Evolutionary conservation across 345 rosid genomes (phyloP).

Genomic region (Brassica napus): DNA sequence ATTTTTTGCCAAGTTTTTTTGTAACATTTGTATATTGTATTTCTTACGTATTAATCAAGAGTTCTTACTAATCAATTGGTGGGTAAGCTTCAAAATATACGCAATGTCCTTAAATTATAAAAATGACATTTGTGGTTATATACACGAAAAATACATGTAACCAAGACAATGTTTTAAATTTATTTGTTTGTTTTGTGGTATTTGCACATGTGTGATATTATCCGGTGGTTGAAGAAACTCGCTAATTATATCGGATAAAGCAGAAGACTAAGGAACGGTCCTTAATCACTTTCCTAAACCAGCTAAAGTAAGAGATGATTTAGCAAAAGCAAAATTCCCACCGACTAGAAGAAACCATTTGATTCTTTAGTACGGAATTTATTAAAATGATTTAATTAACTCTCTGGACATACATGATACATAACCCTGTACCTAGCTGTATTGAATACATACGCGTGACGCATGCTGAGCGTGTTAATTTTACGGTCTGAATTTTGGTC

Average conservation of each 20-base stretch:
- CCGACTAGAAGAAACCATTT: conserved; percentile 20
- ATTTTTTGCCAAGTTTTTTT: background rate
- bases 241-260: conserved; percentile 24
- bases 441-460: conserved; percentile 21
- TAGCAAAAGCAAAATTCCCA: conserved; percentile 16
- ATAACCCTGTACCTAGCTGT: background rate
- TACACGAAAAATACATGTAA: conserved; percentile 21
- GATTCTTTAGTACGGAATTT: background rate
- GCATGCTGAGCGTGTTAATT: background rate
- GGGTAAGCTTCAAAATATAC: conserved; percentile 13
- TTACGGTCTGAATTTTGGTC: background rate
- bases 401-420: background rate
- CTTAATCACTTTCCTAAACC: conserved; percentile 37
- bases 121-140: conserved; percentile 26
- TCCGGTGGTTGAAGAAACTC: conserved; percentile 22
- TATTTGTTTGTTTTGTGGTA: background rate
- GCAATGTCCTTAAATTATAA: conserved; percentile 26
- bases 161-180: conserved; percentile 5
- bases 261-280: conserved; percentile 33
- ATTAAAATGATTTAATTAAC: background rate
- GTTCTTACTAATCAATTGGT: background rate
- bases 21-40: background rate
- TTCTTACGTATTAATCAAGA: background rate
- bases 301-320: conserved; percentile 29
- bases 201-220: conserved; percentile 12